Evolutionary conservation across 768 basidiomycete species (phyloP).

Genomic region (Clavaria fumosa): DNA sequence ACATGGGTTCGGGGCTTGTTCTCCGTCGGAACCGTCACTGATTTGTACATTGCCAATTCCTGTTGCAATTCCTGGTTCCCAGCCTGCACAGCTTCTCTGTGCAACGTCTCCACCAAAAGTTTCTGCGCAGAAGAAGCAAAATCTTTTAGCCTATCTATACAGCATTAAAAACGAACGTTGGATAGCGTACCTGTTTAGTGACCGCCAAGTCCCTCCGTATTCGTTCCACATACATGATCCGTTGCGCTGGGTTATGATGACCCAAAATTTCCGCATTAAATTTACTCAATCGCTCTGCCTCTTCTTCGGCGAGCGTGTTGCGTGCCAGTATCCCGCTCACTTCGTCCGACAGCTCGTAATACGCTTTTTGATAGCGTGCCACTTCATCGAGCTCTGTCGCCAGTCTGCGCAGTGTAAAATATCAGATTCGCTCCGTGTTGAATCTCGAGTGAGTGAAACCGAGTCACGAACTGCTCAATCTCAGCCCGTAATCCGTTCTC

Average conservation of each 20-base stretch:
- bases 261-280: constrained; percentile 81
- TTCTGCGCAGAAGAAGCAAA: constrained; percentile 21
- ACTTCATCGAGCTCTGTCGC: constrained; percentile 40
- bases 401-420: constrained; percentile 22
- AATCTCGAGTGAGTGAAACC: neutral
- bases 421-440: neutral
- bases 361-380: constrained; percentile 57
- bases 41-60: constrained; percentile 48
- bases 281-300: constrained; percentile 55
- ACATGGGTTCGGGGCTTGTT: constrained; percentile 40
- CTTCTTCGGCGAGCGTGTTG: constrained; percentile 68
- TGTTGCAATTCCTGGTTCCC: constrained; percentile 32
- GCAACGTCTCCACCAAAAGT: constrained; percentile 30
- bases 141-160: neutral
- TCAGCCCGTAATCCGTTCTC: constrained; percentile 59
- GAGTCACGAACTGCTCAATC: constrained; percentile 41
- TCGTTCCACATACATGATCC: constrained; percentile 75
- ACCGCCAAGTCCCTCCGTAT: constrained; percentile 70
- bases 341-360: constrained; percentile 46
- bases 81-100: constrained; percentile 30
- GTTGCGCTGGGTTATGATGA: constrained; percentile 73
- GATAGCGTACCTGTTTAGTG: constrained; percentile 66
- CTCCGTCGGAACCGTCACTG: constrained; percentile 32
- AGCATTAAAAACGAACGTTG: too few species aligned
- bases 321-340: constrained; percentile 48